phyloP scores from a whole-genome alignment of 2,329 filamentous ascomycete species.

The Grosmannia clavigera region DNA sequence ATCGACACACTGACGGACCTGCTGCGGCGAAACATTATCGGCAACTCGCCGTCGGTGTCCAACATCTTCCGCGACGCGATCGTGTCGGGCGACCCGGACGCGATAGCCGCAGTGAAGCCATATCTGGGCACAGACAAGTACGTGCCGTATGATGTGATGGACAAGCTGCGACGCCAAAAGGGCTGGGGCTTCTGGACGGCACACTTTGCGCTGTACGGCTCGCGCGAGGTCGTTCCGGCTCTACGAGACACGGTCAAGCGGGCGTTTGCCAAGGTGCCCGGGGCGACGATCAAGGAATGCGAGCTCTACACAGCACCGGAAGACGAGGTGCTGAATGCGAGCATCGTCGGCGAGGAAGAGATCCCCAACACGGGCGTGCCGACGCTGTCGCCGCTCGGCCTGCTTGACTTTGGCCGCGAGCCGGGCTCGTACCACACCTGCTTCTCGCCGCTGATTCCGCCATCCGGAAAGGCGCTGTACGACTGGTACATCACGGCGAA shows the following conservation, averaged over 20 bases:
- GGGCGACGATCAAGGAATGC: not conserved
- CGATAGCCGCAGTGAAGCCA: not conserved
- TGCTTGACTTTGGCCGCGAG: constrained; percentile 34
- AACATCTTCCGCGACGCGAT: not conserved
- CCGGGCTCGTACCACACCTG: constrained; percentile 39
- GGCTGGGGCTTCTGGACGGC: not conserved
- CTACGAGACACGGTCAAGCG: not conserved
- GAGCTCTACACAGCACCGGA: not conserved
- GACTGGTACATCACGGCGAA: not conserved
- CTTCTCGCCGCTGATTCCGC: constrained; percentile 39
- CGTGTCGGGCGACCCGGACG: not conserved
- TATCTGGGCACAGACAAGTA: not conserved
- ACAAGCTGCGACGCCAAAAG: not conserved
- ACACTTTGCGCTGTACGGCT: not conserved
- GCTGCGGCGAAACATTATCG: not conserved
- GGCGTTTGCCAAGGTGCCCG: not conserved
- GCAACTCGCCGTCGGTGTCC: not conserved
- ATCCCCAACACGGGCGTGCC: not conserved
- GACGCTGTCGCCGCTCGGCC: constrained; percentile 16
- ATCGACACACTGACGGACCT: constrained; percentile 17
- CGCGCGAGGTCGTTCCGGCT: not conserved
- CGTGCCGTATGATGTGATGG: not conserved
- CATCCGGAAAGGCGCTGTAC: constrained; percentile 22
- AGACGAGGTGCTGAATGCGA: not conserved
- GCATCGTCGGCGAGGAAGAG: not conserved